A percentile compares a stretch with the other conserved stretches of the same genome.
phyloP scores from a whole-genome alignment of 2,329 filamentous ascomycete species.

The Daldinia eschscholtzii region DNA sequence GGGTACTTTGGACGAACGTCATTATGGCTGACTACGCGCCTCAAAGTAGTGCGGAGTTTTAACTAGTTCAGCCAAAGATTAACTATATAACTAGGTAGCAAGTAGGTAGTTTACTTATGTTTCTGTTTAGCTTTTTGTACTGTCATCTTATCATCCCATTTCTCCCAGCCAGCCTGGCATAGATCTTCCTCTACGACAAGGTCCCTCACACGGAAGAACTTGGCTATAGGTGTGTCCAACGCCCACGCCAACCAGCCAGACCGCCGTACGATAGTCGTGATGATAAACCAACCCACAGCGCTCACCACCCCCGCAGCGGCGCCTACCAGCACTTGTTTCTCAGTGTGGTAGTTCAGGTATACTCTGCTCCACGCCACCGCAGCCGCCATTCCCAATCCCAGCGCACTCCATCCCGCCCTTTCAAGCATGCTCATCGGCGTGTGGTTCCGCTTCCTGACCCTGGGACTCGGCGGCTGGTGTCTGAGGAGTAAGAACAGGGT shows the following conservation, averaged over 20 bases:
- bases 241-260: constrained; percentile 79
- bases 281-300: constrained; percentile 82
- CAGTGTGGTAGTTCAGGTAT: constrained; percentile 94
- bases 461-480: constrained; percentile 70
- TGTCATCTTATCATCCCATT: constrained; percentile 75
- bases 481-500: constrained; percentile 86
- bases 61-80: neutral
- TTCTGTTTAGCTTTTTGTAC: constrained; percentile 47
- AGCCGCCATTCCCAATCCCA: constrained; percentile 71
- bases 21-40: neutral
- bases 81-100: too few species aligned
- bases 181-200: constrained; percentile 89
- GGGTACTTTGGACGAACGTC: neutral
- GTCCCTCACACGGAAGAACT: constrained; percentile 81
- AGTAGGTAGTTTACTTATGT: constrained; percentile 9
- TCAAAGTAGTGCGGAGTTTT: neutral
- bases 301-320: constrained; percentile 76
- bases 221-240: constrained; percentile 73
- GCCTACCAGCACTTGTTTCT: constrained; percentile 87
- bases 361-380: constrained; percentile 85
- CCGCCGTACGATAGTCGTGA: constrained; percentile 75
- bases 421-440: constrained; percentile 72
- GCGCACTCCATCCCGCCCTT: constrained; percentile 66
- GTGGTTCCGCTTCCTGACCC: constrained; percentile 56
- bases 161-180: constrained; percentile 92